Conservation (phyloP, 495 filamentous ascomycete species). For the Apodospora peruviana region DNA sequence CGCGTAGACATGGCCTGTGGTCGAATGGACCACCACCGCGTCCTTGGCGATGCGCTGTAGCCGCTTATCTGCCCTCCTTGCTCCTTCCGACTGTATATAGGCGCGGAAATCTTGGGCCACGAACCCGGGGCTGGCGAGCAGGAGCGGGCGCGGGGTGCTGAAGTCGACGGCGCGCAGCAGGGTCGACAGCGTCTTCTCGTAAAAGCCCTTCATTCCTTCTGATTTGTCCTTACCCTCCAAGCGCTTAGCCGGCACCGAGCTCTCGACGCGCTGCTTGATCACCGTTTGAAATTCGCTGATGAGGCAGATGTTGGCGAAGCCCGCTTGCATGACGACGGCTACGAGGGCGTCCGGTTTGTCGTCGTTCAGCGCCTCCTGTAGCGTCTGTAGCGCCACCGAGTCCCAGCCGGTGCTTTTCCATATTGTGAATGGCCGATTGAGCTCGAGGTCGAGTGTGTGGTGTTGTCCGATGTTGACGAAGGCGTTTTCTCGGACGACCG, state of each 20-base stretch:
- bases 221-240: constrained; percentile 58
- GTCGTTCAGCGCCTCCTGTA: constrained; percentile 73
- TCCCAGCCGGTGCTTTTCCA: constrained; percentile 92
- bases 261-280: constrained; percentile 80
- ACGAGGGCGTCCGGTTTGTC: constrained; percentile 73
- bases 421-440: constrained; percentile 61
- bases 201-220: constrained; percentile 77
- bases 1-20: constrained; percentile 76
- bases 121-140: constrained; percentile 88
- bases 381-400: constrained; percentile 70
- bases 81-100: constrained; percentile 70
- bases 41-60: constrained; percentile 56
- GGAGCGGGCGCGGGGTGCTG: constrained; percentile 59
- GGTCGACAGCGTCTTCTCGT: constrained; percentile 67
- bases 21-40: constrained; percentile 72
- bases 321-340: constrained; percentile 93
- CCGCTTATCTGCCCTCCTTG: constrained; percentile 56
- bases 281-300: constrained; percentile 90
- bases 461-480: constrained; percentile 77
- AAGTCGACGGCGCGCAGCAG: constrained; percentile 77
- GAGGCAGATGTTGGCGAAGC: constrained; percentile 85
- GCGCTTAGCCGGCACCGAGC: constrained; percentile 74
- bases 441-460: constrained; percentile 86
- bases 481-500: constrained; percentile 76
- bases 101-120: constrained; percentile 73